phyloP scores from a whole-genome alignment of 441 rosid genomes.

The Iberis amara region DNA sequence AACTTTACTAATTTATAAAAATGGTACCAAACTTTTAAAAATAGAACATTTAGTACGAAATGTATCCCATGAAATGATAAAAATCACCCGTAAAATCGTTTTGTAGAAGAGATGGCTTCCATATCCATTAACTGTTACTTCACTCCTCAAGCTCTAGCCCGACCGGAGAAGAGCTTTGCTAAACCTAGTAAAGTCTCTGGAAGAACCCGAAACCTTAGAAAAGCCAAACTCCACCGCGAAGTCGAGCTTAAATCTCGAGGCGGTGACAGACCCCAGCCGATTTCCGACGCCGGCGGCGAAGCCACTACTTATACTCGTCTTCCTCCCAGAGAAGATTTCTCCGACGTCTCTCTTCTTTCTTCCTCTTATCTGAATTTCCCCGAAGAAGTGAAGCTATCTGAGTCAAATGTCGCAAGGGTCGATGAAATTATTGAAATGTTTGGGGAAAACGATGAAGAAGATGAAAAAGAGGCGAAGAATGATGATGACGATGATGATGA shows the following conservation, averaged over 20 bases:
- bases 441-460: conserved; percentile 25
- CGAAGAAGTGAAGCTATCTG: conserved; percentile 52
- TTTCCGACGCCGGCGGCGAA: conserved; percentile 42
- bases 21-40: no score
- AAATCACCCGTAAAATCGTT: no score
- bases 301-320: conserved; percentile 84
- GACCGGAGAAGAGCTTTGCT: conserved; percentile 35
- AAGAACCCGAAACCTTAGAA: conserved; percentile 18
- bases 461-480: conserved; percentile 25
- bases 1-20: no score
- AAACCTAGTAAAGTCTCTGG: conserved; percentile 26
- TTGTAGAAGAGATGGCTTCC: conserved; percentile 30
- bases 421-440: conserved; percentile 32
- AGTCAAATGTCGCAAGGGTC: conserved; percentile 36
- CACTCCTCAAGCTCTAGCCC: conserved; percentile 49
- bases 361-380: conserved; percentile 24
- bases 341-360: conserved; percentile 21
- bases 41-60: no score
- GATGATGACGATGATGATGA: conserved; percentile 26
- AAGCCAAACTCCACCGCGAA: conserved; percentile 29
- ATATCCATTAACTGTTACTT: conserved; percentile 36
- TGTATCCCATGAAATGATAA: no score
- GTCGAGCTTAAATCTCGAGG: conserved; percentile 39
- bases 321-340: conserved; percentile 67
- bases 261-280: conserved; percentile 30